Conservation (phyloP, 345 rosid species). For the Lumnitzera littorea region DNA sequence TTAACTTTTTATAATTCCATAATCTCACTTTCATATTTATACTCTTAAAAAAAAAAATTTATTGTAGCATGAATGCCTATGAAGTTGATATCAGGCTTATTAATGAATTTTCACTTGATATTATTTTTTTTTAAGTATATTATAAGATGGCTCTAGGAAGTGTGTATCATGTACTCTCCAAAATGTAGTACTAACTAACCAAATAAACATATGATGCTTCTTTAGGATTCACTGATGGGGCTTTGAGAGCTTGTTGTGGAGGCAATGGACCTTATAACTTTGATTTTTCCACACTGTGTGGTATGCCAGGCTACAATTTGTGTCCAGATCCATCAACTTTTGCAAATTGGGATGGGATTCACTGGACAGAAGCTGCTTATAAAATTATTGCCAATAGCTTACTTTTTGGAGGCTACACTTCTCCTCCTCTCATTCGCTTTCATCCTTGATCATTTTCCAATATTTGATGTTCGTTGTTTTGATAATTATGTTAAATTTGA, state of each 20-base stretch:
- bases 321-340: slow-evolving; percentile 36
- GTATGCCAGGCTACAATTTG: slow-evolving; percentile 35
- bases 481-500: too few species aligned
- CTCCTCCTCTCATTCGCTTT: slow-evolving; percentile 4
- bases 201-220: background rate
- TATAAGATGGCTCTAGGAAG: too few species aligned
- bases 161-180: background rate
- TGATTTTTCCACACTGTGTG: slow-evolving; percentile 42
- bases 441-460: too few species aligned
- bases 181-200: background rate
- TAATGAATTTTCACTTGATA: too few species aligned
- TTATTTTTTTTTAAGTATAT: too few species aligned
- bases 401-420: slow-evolving; percentile 21
- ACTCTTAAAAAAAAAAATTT: too few species aligned
- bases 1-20: too few species aligned
- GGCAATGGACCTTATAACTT: slow-evolving; percentile 62
- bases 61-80: too few species aligned
- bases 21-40: too few species aligned
- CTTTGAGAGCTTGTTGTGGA: slow-evolving; percentile 52
- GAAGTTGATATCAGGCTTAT: too few species aligned
- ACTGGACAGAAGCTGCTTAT: slow-evolving; percentile 66
- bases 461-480: too few species aligned
- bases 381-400: slow-evolving; percentile 31
- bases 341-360: slow-evolving; percentile 72
- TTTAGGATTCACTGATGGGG: slow-evolving; percentile 30